Percentiles rank a stretch among this genome's conserved stretches.
phyloP scores from a whole-genome alignment of 345 rosid species.

The Zanthoxylum bungeanum region DNA sequence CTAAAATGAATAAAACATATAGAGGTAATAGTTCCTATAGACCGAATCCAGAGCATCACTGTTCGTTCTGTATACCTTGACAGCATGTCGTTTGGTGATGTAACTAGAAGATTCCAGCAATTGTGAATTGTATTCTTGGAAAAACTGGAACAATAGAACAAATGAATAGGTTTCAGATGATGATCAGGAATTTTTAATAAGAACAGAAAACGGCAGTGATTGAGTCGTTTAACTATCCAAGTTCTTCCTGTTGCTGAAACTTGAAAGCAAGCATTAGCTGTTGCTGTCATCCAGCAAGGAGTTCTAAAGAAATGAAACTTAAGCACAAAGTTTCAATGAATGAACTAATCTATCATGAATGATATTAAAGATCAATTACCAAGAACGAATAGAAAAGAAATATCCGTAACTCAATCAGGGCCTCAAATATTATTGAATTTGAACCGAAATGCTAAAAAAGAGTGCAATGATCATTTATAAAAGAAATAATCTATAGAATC shows the following conservation, averaged over 20 bases:
- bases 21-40: neutral
- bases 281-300: neutral
- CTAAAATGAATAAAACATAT: neutral
- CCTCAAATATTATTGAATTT: neutral
- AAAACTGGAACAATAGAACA: slow-evolving; percentile 31
- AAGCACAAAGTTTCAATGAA: neutral
- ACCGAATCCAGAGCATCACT: neutral
- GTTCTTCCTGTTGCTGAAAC: neutral
- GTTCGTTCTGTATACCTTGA: slow-evolving; percentile 32
- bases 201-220: neutral
- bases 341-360: neutral
- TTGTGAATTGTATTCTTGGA: slow-evolving; percentile 39
- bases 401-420: neutral
- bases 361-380: neutral
- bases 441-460: neutral
- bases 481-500: neutral
- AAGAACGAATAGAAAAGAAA: neutral
- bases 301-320: neutral
- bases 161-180: neutral
- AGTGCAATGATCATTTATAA: neutral
- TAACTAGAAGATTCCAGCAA: slow-evolving; percentile 37
- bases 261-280: neutral
- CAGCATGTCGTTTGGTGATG: slow-evolving; percentile 46
- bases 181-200: neutral
- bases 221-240: neutral